Conservation (phyloP, 1,284 basidiomycete genomes). For the Tilletia walkeri region DNA sequence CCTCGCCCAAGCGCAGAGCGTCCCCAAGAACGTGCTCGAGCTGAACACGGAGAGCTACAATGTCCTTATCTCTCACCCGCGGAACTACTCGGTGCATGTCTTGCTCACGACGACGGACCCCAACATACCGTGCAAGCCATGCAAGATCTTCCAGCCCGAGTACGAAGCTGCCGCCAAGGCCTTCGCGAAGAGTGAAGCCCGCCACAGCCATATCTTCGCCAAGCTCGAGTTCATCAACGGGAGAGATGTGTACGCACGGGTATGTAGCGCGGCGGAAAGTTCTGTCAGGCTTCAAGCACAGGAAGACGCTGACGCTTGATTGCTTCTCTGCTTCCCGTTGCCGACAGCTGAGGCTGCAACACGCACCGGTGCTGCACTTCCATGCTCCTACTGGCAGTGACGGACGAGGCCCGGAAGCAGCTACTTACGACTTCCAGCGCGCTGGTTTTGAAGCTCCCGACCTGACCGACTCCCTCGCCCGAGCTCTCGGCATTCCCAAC, state of each 20-base stretch:
- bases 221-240: slow-evolving; percentile 39
- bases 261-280: background rate
- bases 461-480: slow-evolving; percentile 32
- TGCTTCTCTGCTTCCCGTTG: background rate
- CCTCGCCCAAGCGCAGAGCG: slow-evolving; percentile 2
- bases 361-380: slow-evolving; percentile 46
- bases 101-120: slow-evolving; percentile 39
- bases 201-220: slow-evolving; percentile 38
- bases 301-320: background rate
- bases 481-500: slow-evolving; percentile 26
- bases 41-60: slow-evolving; percentile 12
- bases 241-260: slow-evolving; percentile 30
- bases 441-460: slow-evolving; percentile 33
- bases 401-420: slow-evolving; percentile 24
- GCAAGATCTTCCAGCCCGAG: slow-evolving; percentile 39
- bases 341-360: slow-evolving; percentile 34
- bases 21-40: slow-evolving; percentile 15
- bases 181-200: slow-evolving; percentile 30
- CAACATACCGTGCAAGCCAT: slow-evolving; percentile 40
- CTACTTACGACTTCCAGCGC: slow-evolving; percentile 42
- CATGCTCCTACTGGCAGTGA: slow-evolving; percentile 27
- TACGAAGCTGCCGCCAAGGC: slow-evolving; percentile 37
- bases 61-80: background rate
- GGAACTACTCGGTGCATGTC: slow-evolving; percentile 33
- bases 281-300: background rate